Percentiles rank a stretch among this genome's conserved stretches.
These are phyloP conservation scores for Chlorella sorokiniana DNA, from an alignment of 139 green algal genomes.

Conservation along the genomic window DNA sequence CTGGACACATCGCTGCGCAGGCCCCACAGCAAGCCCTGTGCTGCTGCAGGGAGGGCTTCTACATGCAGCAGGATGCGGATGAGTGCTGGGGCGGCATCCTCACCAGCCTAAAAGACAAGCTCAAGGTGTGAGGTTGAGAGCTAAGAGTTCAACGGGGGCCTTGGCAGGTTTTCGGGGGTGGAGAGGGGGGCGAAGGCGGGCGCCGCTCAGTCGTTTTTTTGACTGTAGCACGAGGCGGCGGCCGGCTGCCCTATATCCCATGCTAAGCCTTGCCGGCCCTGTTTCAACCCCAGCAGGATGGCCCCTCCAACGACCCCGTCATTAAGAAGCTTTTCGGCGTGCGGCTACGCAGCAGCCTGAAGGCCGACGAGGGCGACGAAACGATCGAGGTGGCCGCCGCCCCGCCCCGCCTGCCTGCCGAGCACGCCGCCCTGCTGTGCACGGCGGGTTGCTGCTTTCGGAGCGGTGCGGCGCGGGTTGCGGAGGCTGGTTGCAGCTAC, in stretches of 20 bases:
- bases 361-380: conserved; percentile 84
- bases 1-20: not conserved
- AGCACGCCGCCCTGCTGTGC: too few species aligned
- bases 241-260: too few species aligned
- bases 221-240: too few species aligned
- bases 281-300: conserved; percentile 36
- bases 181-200: too few species aligned
- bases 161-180: too few species aligned
- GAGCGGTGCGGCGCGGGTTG: too few species aligned
- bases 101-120: conserved; percentile 69
- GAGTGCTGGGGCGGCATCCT: conserved; percentile 96
- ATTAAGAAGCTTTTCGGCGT: conserved; percentile 90
- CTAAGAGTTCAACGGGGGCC: too few species aligned
- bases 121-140: conserved; percentile 55
- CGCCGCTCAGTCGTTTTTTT: too few species aligned
- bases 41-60: conserved; percentile 58
- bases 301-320: conserved; percentile 33
- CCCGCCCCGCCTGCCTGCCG: too few species aligned
- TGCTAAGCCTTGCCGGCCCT: too few species aligned
- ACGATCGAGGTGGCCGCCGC: conserved; percentile 50
- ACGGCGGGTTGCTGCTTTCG: not conserved
- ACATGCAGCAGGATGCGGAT: conserved; percentile 98
- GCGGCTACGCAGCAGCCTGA: conserved; percentile 70
- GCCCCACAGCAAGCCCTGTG: not conserved
- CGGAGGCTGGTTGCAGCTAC: too few species aligned